phyloP scores from a whole-genome alignment of 2,329 filamentous ascomycete genomes.

The Cladosporium oxysporum region DNA sequence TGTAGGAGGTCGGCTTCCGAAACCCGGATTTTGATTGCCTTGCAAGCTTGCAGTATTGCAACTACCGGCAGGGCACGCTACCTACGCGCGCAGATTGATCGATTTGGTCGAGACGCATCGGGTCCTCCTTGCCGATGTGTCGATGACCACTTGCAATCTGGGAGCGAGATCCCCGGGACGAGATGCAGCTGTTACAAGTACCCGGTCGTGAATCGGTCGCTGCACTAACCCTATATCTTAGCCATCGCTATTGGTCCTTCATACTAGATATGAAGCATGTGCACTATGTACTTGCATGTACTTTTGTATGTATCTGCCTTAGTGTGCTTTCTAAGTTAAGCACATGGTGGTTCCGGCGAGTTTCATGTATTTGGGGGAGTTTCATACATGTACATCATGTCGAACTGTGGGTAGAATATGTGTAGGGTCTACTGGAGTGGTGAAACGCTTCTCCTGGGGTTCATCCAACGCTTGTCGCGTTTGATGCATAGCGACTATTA shows the following conservation, averaged over 20 bases:
- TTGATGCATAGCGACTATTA: neutral
- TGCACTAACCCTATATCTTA: neutral
- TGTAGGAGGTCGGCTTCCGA: neutral
- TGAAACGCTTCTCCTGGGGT: neutral
- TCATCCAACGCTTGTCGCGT: neutral
- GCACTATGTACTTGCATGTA: neutral
- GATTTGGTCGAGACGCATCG: neutral
- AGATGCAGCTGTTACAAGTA: neutral
- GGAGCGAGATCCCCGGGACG: neutral
- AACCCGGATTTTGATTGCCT: neutral
- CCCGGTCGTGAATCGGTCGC: neutral
- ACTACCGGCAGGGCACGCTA: neutral
- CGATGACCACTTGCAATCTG: neutral
- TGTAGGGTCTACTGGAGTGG: neutral
- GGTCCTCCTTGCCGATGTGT: neutral
- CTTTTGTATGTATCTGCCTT: neutral
- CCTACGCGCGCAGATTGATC: neutral
- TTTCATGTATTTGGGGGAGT: too few species aligned
- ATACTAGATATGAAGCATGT: neutral
- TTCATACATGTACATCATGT: neutral
- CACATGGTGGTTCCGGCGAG: neutral
- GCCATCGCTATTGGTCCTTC: neutral
- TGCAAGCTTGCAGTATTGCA: neutral
- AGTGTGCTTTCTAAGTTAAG: neutral
- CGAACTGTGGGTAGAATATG: neutral